These are phyloP conservation scores for Grammothele lineata DNA, from an alignment of 768 basidiomycete species.

Conservation along the genomic window DNA sequence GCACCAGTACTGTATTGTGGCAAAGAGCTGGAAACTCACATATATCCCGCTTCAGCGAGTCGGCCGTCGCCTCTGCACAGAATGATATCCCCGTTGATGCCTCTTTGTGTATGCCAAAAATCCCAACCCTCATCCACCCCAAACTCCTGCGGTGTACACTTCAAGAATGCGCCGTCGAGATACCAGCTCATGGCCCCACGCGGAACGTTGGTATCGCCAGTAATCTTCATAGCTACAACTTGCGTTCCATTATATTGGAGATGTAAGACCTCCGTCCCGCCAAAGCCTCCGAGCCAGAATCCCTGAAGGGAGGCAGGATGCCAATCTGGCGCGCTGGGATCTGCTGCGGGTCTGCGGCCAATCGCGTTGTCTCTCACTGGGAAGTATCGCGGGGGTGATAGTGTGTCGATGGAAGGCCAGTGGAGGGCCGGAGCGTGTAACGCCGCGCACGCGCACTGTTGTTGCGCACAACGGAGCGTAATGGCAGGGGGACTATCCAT, in stretches of 20 bases:
- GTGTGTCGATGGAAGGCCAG: conserved; percentile 3
- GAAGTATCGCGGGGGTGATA: conserved; percentile 16
- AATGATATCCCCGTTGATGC: no score
- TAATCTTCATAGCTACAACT: conserved; percentile 16
- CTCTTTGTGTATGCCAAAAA: no score
- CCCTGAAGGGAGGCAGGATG: conserved; percentile 12
- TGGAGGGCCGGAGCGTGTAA: conserved; percentile 5
- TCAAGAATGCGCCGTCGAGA: no score
- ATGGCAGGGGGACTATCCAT: conserved; percentile 12
- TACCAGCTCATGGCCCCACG: conserved; percentile 16
- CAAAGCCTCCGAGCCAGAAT: conserved; percentile 17
- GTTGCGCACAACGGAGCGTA: not conserved
- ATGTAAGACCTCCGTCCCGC: conserved; percentile 6
- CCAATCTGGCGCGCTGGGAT: no score
- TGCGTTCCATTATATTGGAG: not conserved
- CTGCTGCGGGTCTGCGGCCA: no score
- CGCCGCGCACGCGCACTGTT: not conserved
- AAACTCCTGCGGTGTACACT: no score
- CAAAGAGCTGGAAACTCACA: no score
- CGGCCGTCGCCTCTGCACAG: no score
- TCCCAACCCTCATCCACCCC: no score
- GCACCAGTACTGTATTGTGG: no score
- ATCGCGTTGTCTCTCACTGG: no score
- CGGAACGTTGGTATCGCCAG: conserved; percentile 18
- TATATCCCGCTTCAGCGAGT: no score